Evolutionary conservation across 1,139 yeast species (phyloP), one percentile per base, ranked within the genome.

Genomic region (Pichia terricola): DNA sequence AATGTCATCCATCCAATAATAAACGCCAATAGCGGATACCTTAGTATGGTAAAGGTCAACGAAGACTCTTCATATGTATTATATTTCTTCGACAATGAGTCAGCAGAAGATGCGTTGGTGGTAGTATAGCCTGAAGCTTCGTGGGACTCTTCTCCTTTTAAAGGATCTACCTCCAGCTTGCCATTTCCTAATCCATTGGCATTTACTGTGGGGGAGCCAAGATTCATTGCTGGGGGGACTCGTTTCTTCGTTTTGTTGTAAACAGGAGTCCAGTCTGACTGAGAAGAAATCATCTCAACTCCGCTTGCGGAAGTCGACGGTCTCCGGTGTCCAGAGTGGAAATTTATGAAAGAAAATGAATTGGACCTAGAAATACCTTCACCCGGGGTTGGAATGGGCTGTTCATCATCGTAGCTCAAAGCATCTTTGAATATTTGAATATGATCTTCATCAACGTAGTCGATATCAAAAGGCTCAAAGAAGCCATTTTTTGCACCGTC

Each of bases 211-310:
- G 35, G 25, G 25, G 11, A 10, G 7, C 11, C 25, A 11, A 6
- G 25, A n/a, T 7, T 11, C 11, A n/a, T 10, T 16, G 11, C 56
- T 26, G 48, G 52, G 6, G 41, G 16, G 10, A 34, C 40, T 27
- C 44, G 40, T 41, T 42, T 48, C 28, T 34, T 45, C 2, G 67
- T 48, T 26, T 54, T 53, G 41, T 58, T 61, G 37, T 70, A 66
- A 3, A 79, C 65, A 0, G 88, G 88, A 25, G 74, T 74, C 89
- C 88, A 81, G 58, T 81, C 88, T 51, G 74, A 75, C 52, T 73
- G 72, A 3, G 87, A 79, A 0, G 75, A 60, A 41, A 81, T 79
- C 53, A 69, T 57, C 42, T 67, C 70, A 8, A 65, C 56, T 32
- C 47, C 45, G 6, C 25, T 16, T 7, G 25, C 11, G 11, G 35